Evolutionary conservation across 495 filamentous ascomycete genomes (phyloP).

Genomic region (Corynascus novoguineensis): DNA sequence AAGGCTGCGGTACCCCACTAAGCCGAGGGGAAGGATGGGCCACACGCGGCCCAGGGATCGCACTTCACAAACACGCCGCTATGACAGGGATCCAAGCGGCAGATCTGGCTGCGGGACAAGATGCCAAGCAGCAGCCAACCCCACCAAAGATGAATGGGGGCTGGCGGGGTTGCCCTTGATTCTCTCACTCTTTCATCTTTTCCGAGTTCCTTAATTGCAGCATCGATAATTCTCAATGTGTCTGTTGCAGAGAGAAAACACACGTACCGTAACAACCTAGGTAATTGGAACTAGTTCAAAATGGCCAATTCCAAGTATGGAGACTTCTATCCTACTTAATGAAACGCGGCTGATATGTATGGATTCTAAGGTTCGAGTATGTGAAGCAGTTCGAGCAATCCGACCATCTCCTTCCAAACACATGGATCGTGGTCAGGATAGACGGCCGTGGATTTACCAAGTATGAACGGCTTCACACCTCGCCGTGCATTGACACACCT

Average conservation of each 20-base stretch:
- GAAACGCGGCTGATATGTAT: background rate
- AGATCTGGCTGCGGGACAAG: background rate
- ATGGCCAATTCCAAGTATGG: slow-evolving; percentile 49
- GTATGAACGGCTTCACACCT: slow-evolving; percentile 39
- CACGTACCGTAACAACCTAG: background rate
- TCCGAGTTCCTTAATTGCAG: too few species aligned
- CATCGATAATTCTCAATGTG: too few species aligned
- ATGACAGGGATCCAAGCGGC: slow-evolving; percentile 2
- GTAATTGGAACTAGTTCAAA: background rate
- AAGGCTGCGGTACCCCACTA: slow-evolving; percentile 18
- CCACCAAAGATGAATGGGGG: background rate
- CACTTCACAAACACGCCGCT: too few species aligned
- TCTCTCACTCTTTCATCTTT: too few species aligned
- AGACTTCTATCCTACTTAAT: background rate
- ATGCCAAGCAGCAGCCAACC: slow-evolving; percentile 1
- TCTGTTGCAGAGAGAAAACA: too few species aligned
- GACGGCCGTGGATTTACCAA: slow-evolving; percentile 92
- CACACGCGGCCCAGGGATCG: too few species aligned
- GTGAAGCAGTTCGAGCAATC: slow-evolving; percentile 82
- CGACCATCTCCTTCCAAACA: slow-evolving; percentile 75
- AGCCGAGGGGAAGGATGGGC: background rate
- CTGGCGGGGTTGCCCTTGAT: slow-evolving; percentile 1
- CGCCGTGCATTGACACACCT: background rate
- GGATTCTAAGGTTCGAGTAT: slow-evolving; percentile 66
- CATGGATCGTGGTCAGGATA: slow-evolving; percentile 88